Base-by-base conservation (phyloP, 768 basidiomycete species). In the Termitomyces sp. region DNA sequence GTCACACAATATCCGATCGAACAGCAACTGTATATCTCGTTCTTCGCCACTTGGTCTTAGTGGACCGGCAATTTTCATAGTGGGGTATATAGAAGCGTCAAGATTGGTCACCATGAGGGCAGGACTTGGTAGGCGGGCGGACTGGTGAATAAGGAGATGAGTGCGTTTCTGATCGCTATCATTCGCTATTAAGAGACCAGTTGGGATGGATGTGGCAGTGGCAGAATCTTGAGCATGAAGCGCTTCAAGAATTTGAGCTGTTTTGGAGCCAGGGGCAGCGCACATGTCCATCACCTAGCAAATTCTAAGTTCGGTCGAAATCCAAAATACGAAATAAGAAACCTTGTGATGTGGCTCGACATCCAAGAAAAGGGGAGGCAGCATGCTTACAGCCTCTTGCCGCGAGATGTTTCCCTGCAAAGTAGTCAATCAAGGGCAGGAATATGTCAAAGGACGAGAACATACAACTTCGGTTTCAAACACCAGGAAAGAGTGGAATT, bases 311-410 rank as follows among this genome's bases (percentile, higher is more conserved):
- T 55, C 13, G 49, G 44, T 31, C 3, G 14, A 16, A 27, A 22
- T 2, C 22, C 9, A 56, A 36, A 44, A 34, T 51, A 58, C 31
- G 36, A 7, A 50, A 9, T 32, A 53, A 48, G 8, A 41, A 18
- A 86, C 90, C 65, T 76, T 78, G 69, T 98, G 96, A 68, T 97
- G 90, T 0, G 97, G 92, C 65, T 92, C 79, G n/a, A 98, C 92
- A 55, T 94, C 91, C 34, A 99, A 82, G 63, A 98, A 86, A 2
- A 99, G 81, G 0, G 97, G 96, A 5, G 97, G 97, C n/a, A 99
- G 77, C 97, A 99, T 99, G 69, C 93, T 96, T 57, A 99, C 97
- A 18, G 93, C 94, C 72, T 99, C 97, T 71, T 98, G 95, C 22
- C 97, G 78, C 12, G 94, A 96, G 47, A 98, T 79, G 64, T 99